Evolutionary conservation across 371 early-diverging fungal genomes (phyloP), one percentile per base, ranked within the genome.

Genomic region (Enterospora canceri): DNA sequence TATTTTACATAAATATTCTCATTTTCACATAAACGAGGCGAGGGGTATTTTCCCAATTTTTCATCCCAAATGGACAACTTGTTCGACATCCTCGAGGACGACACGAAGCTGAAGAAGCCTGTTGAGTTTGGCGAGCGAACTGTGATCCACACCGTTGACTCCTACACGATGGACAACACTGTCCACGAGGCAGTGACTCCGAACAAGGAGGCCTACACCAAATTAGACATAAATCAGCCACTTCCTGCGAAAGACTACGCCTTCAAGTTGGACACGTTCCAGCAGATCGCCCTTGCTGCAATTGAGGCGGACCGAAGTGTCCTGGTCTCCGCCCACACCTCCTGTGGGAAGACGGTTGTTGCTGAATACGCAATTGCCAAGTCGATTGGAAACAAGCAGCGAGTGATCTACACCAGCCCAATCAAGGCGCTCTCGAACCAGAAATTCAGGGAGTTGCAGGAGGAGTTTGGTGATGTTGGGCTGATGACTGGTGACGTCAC

Each of bases 401-500:
- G 97, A 46, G 95, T 98, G 19, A 91, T 98, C 67, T 98, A 98
- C 75, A 98, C 99, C 23, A 87, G 88, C 63, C 99, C 99, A 2
- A 98, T 98, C 81, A 98, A 89, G 85, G 99, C 99, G 1, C 83
- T 99, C 66, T 88, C 89, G 55, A 99, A 99, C 75, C 99, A 99
- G 84, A 99, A 99, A 82, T 99, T 88, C 72, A 85, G 97, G 74
- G 99, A 99, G 80, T 85, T 99, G 53, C 84, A 87, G 64, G 88
- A 88, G 63, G 92, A 92, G 76, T 97, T 97, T 83, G 61, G 64
- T 2, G 97, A 99, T 80, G 97, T 97, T 4, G 99, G 99, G 18
- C 83, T 99, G 73, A 92, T 96, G 92, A 99, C 99, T 8, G 99
- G 99, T 62, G 99, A 99, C 85, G 91, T 94, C 0, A 94, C 97